Base-by-base conservation (phyloP, 805 yeast genomes). In the Kurtzmaniella cleridarum region DNA sequence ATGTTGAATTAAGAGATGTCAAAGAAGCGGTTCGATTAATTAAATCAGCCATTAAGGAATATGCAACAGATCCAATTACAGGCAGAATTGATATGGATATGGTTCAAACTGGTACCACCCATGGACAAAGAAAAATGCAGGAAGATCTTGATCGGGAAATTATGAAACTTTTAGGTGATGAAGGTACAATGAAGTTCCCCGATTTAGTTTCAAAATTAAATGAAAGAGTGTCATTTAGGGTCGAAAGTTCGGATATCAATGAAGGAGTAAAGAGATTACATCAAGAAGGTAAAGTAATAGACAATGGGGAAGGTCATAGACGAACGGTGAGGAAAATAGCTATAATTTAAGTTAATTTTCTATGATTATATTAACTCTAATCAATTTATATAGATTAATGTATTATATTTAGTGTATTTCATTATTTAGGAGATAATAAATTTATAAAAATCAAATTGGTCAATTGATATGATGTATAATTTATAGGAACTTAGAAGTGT, bases 41-140 rank as follows among this genome's bases (percentile, higher is more conserved):
- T 57, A 81, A 84, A 51, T 78, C 95, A 3, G 99, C 99, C 11
- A 86, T 93, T 48, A 93, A 93, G 59, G 98, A 93, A 47, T 93
- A 93, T 59, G 99, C 99, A 12, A 93, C 96, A 2, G 99, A 93
- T 65, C 98, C 98, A 17, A 70, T 82, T 27, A 91, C 98, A 0
- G 99, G 99, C 24, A 78, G 93, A 53, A 93, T 93, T 48, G 98
- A 93, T 58, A 89, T 93, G 96, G 96, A 89, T 59, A 71, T 93
- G 57, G 90, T 93, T 23, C 97, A 91, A 64, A 93, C 98, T 0
- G 98, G 98, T 35, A 89, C 90, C 34, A 85, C 96, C 0, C 74
- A 86, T 2, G 86, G 91, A 3, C 95, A 90, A 59, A 73, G 96
- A 60, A 75, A 79, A 50, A 59, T 81, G 57, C 82, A 79, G 49